phyloP scores from a whole-genome alignment of 805 yeast genomes.

The Kuraishia piskuri region DNA sequence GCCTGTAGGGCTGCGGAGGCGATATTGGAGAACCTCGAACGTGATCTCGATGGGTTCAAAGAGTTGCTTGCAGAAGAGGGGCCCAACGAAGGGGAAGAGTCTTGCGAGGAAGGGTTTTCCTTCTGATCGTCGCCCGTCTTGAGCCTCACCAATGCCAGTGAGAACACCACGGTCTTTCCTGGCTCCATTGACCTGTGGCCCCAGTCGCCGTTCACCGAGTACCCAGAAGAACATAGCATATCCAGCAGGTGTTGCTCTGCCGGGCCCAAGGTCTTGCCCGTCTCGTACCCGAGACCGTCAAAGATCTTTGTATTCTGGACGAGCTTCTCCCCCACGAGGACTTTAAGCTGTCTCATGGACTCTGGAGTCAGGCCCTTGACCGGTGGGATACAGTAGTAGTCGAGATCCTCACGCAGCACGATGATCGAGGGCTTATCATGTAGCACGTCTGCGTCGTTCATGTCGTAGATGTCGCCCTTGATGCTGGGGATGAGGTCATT shows the following conservation, averaged over 20 bases:
- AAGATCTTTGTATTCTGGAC: slow-evolving; percentile 54
- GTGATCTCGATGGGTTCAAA: slow-evolving; percentile 30
- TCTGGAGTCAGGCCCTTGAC: slow-evolving; percentile 42
- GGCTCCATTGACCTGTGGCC: slow-evolving; percentile 88
- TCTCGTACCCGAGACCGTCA: slow-evolving; percentile 64
- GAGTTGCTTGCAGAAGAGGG: slow-evolving; percentile 31
- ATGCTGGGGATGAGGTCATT: slow-evolving; percentile 33
- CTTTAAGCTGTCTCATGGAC: slow-evolving; percentile 60
- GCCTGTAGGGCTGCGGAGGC: slow-evolving; percentile 33
- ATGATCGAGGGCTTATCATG: slow-evolving; percentile 83
- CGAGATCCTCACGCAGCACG: slow-evolving; percentile 89
- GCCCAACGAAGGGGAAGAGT: slow-evolving; percentile 27
- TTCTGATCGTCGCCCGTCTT: slow-evolving; percentile 11
- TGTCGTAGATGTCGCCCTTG: slow-evolving; percentile 24
- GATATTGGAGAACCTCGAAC: slow-evolving; percentile 51
- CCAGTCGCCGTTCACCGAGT: slow-evolving; percentile 61
- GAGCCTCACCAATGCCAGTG: slow-evolving; percentile 65
- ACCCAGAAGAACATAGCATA: slow-evolving; percentile 91
- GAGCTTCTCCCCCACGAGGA: slow-evolving; percentile 63
- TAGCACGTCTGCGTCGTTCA: slow-evolving; percentile 51
- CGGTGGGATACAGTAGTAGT: slow-evolving; percentile 86
- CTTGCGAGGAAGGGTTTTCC: background rate
- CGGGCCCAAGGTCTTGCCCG: slow-evolving; percentile 55
- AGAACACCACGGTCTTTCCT: slow-evolving; percentile 76
- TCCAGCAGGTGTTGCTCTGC: slow-evolving; percentile 94